Evolutionary conservation across 1,139 yeast species (phyloP), one percentile per base, ranked within the genome.

Genomic region (Yamadazyma friedrichii): DNA sequence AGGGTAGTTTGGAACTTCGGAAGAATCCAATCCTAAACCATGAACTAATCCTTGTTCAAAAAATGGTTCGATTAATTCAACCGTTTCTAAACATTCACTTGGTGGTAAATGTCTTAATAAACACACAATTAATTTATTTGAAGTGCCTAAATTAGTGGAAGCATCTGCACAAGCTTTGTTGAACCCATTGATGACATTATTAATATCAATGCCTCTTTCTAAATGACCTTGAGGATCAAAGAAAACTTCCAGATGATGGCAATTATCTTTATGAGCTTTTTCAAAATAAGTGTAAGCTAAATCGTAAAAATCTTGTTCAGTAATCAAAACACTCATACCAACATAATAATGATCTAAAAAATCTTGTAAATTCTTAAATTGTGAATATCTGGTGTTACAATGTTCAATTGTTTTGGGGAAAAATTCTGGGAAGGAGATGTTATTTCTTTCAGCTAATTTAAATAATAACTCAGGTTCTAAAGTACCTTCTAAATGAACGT

Each of bases 181-280:
- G 52, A 86, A 78, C 2, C 94, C 95, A 25, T 61, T 57, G 15
- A 84, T 77, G 15, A 86, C 86, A 3, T 70, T 64, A 15, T 80
- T 83, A 36, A 84, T 63, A 15, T 70, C 53, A 36, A 86, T 67
- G 8, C 82, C 84, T 53, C 94, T 70, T 46, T 80, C 82, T 25
- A 84, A 71, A 55, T 86, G 95, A 20, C 88, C 88, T 62, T 86
- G 95, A 17, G 95, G 94, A 55, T 86, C 95, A 52, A 84, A 86
- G 58, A 85, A 86, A 1, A 82, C 80, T 61, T 86, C 95, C 2
- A 84, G 72, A 56, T 82, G 88, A 38, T 60, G 60, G 44, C 84
- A 67, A 13, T 88, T 88, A 55, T 86, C 88, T 4, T 58, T 50
- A 40, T 74, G 60, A 6, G 88, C 88, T 50, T 74, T 78, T 38